Evolutionary conservation across 352 stramenopile genomes (phyloP).

Genomic region (Pythium volutum): DNA sequence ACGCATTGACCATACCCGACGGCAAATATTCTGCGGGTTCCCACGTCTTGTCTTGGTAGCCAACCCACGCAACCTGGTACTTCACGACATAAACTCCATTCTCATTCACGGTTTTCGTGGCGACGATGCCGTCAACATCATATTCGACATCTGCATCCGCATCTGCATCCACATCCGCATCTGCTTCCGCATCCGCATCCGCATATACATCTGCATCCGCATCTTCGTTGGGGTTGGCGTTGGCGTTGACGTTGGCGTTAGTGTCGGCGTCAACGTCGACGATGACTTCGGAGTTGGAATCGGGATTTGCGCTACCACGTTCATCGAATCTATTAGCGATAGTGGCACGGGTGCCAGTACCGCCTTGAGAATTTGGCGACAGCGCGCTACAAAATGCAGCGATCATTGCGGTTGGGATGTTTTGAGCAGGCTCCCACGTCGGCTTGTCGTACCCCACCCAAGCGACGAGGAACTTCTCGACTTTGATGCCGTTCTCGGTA

Average conservation of each 20-base stretch:
- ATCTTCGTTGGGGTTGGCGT: too few relatives aligned
- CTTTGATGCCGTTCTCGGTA: conserved; percentile 61
- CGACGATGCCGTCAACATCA: background rate
- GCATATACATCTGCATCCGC: too few relatives aligned
- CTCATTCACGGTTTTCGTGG: background rate
- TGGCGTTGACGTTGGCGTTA: too few relatives aligned
- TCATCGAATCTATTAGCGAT: too few relatives aligned
- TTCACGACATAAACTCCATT: background rate
- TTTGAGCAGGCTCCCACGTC: conserved; percentile 76
- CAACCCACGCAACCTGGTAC: conserved; percentile 4
- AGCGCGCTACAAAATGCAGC: too few relatives aligned
- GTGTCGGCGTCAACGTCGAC: too few relatives aligned
- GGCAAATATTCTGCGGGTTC: conserved; percentile 1
- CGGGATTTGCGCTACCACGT: too few relatives aligned
- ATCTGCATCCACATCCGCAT: background rate
- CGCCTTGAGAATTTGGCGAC: too few relatives aligned
- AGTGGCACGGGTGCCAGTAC: too few relatives aligned
- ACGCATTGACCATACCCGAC: background rate
- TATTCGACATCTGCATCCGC: background rate
- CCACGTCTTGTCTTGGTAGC: conserved; percentile 2
- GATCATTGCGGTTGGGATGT: too few relatives aligned
- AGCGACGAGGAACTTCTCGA: conserved; percentile 81
- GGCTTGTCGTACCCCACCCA: conserved; percentile 81
- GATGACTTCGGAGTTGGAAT: too few relatives aligned
- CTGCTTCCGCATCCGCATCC: too few relatives aligned